Evolutionary conservation across 305 asterid genomes (phyloP), one percentile per base, ranked within the genome.

Genomic region (Fraxinus latifolia): DNA sequence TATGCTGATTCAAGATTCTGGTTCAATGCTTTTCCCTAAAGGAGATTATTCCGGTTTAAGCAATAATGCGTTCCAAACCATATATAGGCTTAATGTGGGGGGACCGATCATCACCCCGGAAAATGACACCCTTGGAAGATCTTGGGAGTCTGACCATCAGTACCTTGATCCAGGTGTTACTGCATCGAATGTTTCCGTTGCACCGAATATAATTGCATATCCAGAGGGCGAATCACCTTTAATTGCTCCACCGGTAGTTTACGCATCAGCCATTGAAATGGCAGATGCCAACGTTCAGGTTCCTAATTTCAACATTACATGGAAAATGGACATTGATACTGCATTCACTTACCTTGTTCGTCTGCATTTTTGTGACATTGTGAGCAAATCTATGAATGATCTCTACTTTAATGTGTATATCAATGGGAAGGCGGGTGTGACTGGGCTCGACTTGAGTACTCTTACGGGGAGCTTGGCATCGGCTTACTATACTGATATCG

Each of bases 351-450:
- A 95, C 79, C 92, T 94, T 23, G 71, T 96, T 19, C 95, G 99
- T 3, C 62, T 96, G 23, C 99, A 96, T 90, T 94, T 96, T 68
- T 91, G 94, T 29, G 98, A 96, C 71, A 94, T 94, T 3, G 95
- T 94, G 17, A 94, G 98, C 92, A 94, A 93, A 77, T 62, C 95
- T 0, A 82, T 84, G 0, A 93, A 96, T 47, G 98, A 93, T 68
- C 95, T 96, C 1, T 92, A 96, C 80, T 96, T 96, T 86, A 93
- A 94, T 60, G 97, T 92, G 36, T 96, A 93, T 82, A 85, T 96
- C 78, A 91, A 91, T 68, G 98, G 94, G 2, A 91, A 80, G 39
- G 65, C 92, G 21, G 93, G 85, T 5, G 88, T 96, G 36, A 88
- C 95, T 0, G 97, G 91, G 15, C 87, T 96, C 6, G 98, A 96